Evolutionary conservation across 2,329 filamentous ascomycete species (phyloP).

Genomic region (Ceratocystis harringtonii): DNA sequence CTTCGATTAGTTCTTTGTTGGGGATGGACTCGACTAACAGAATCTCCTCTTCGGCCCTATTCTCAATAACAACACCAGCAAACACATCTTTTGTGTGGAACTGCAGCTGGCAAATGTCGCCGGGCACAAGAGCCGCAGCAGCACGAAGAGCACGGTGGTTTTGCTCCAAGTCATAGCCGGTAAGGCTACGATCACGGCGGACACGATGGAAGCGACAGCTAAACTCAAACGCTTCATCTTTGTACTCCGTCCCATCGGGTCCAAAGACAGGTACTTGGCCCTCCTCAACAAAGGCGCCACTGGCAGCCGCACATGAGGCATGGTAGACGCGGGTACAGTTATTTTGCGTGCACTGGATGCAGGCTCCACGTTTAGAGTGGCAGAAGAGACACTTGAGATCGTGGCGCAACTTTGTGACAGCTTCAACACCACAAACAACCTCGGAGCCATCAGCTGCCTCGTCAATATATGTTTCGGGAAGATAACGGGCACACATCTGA

Average conservation of each 20-base stretch:
- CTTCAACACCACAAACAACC: conserved; percentile 60
- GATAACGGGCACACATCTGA: conserved; percentile 75
- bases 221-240: conserved; percentile 80
- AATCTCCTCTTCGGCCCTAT: conserved; percentile 57
- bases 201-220: conserved; percentile 87
- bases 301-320: conserved; percentile 81
- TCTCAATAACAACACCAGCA: conserved; percentile 76
- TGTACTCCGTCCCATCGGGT: conserved; percentile 84
- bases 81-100: conserved; percentile 75
- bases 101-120: conserved; percentile 78
- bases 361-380: conserved; percentile 84
- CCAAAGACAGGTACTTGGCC: conserved; percentile 74
- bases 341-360: conserved; percentile 90
- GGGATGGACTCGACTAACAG: conserved; percentile 73
- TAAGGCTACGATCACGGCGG: conserved; percentile 65
- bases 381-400: conserved; percentile 93
- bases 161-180: conserved; percentile 53
- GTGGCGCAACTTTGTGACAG: conserved; percentile 71
- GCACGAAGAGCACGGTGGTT: conserved; percentile 53
- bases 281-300: conserved; percentile 81
- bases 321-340: conserved; percentile 92
- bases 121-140: conserved; percentile 51
- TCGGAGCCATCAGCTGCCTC: conserved; percentile 50
- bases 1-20: conserved; percentile 60
- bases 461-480: conserved; percentile 81